Percentiles rank a stretch among this genome's conserved stretches.
These are phyloP conservation scores for Biscogniauxia marginata DNA, from an alignment of 2,329 filamentous ascomycete species.

Conservation along the genomic window DNA sequence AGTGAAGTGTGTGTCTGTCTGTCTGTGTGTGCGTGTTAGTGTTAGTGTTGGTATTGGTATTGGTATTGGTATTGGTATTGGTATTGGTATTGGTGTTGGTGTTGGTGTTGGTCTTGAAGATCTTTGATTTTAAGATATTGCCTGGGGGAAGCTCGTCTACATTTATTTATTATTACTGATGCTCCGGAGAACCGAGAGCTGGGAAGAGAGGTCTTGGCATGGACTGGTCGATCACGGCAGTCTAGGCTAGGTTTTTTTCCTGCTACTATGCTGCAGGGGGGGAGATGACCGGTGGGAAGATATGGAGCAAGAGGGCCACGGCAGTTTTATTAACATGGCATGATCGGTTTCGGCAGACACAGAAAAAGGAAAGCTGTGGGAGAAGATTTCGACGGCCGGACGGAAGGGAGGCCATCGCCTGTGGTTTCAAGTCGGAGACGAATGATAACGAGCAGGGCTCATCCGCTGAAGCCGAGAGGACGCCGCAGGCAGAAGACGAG, in stretches of 20 bases:
- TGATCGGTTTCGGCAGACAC: neutral
- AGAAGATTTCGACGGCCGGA: neutral
- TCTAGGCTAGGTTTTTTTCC: conserved; percentile 16
- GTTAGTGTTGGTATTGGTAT: neutral
- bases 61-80: neutral
- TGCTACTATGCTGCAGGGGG: conserved; percentile 16
- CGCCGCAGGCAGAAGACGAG: neutral
- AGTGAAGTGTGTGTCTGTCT: neutral
- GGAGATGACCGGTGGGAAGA: neutral
- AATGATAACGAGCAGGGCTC: neutral
- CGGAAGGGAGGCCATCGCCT: neutral
- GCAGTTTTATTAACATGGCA: neutral
- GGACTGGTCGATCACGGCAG: conserved; percentile 21
- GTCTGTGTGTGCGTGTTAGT: neutral
- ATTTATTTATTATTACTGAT: neutral
- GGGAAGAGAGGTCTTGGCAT: conserved; percentile 11
- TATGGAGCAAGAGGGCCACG: neutral
- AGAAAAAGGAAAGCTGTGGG: neutral
- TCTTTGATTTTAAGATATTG: neutral
- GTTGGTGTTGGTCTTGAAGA: neutral
- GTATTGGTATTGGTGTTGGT: neutral
- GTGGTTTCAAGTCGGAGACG: neutral
- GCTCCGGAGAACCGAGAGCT: conserved; percentile 1
- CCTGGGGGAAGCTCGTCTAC: neutral
- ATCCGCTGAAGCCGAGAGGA: neutral